Base-by-base conservation (phyloP, 75 land plant genomes). In the Larix kaempferi region DNA sequence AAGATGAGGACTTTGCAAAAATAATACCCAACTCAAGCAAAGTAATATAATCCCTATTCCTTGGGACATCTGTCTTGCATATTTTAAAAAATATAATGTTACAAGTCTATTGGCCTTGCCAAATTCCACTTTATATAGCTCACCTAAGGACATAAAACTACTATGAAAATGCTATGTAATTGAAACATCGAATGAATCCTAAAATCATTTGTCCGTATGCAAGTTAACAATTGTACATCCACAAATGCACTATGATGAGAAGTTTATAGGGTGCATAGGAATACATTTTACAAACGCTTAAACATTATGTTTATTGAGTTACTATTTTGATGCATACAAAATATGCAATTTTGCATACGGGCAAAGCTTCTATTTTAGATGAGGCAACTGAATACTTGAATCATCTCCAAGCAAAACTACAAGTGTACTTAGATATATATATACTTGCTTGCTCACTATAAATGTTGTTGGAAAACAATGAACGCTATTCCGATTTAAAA, bases 281-380 rank as follows among this genome's bases (percentile, higher is more conserved):
- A 21, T 22, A 21, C 21, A 1, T 21, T 39, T 39, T 21, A 44
- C 26, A 62, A 62, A 25, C n/a, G 13, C n/a, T 39, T 69, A 69
- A 67, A 29, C 16, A 15, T 39, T 11, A 35, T 37, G 52, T 8
- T 44, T 41, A 69, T 41, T 13, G 12, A 69, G 21, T 12, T 69
- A 14, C 22, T 37, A 44, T 22, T 39, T 52, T 39, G 72, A 69
- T 8, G 12, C 23, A 21, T 21, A 44, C 21, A 49, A 69, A 37
- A n/a, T 11, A 39, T 69, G 52, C 10, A 21, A 69, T 71, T 61
- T 69, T 33, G 22, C 74, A 90, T 90, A 88, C 91, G 39, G 92
- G 88, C 76, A 90, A 90, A 73, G 92, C 92, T 15, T 90, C 92
- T 39, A 88, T 90, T 86, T 73, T 90, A 25, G 92, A 88, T 79